Base-by-base conservation (phyloP, 1,284 basidiomycete genomes). In the Moesziomyces antarcticus region DNA sequence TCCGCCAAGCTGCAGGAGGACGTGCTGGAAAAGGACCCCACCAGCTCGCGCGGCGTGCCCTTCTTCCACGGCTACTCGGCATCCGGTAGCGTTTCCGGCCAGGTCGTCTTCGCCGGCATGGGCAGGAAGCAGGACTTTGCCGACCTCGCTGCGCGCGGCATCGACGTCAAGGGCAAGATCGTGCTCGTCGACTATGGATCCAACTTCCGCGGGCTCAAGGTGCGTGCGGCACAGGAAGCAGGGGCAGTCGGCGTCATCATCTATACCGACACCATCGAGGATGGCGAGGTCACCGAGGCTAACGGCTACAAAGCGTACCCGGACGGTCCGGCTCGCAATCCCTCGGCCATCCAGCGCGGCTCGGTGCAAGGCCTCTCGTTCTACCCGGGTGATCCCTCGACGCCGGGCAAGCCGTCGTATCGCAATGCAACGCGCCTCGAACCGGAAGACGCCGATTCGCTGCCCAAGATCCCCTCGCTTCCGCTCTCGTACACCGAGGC, bases 261-360 rank as follows among this genome's bases (percentile, higher is more conserved):
- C 77, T 98, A 93, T 85, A 90, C 90, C 16, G 95, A 97, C 85
- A 91, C 92, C 14, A 90, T 90, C 56, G 93, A 97, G 80, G 94
- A 97, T 79, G 93, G 93, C 21, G 88, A 87, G 43, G 90, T 94
- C 33, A 93, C 91, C 3, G 88, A 89, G 21, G 89, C 88, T 62
- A 93, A 95, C 70, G 85, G 85, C 5, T 71, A 77, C 72, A 60
- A 70, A 37, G 80, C 85, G 0, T 89, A 97, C 84, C 96, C 95
- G 0, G 86, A 89, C 18, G 94, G 95, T 0, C 93, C 94, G 30
- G 94, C 93, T 43, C 89, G 93, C 42, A 92, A 94, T 83, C 92
- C 92, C 0, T 90, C 75, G 5, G 80, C 89, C 8, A 72, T 82
- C 18, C 80, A 97, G 85, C 89, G 95, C 49, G 96, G 95, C 20